Conservation (phyloP, 768 basidiomycete genomes). For the Russula sp. region DNA sequence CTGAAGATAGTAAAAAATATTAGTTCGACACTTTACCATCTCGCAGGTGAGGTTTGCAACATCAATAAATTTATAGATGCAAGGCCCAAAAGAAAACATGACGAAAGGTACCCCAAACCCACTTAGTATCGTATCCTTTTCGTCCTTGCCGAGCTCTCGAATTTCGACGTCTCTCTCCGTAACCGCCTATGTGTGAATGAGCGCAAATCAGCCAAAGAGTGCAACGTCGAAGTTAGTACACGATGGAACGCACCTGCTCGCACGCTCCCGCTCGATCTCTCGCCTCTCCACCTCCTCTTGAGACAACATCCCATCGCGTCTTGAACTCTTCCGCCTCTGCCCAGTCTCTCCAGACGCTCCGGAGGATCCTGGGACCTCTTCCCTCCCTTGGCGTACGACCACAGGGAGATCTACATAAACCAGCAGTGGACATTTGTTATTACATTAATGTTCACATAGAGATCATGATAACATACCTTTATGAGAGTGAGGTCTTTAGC, state of each 20-base stretch:
- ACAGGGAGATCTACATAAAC: too few relatives aligned
- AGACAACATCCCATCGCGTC: slow-evolving; percentile 79
- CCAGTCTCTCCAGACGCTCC: slow-evolving; percentile 96
- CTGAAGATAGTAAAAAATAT: neutral
- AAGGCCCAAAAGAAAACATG: neutral
- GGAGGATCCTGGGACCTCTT: slow-evolving; percentile 74
- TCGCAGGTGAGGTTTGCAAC: neutral
- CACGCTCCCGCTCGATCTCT: slow-evolving; percentile 84
- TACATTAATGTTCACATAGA: too few relatives aligned
- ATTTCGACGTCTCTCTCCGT: slow-evolving; percentile 64
- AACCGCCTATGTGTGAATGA: slow-evolving; percentile 45
- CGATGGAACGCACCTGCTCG: slow-evolving; percentile 57
- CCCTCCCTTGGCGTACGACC: slow-evolving; percentile 73
- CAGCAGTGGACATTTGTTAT: too few relatives aligned
- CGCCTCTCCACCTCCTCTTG: slow-evolving; percentile 90
- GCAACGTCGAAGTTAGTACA: neutral
- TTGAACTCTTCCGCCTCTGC: slow-evolving; percentile 85
- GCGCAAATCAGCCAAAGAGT: slow-evolving; percentile 7
- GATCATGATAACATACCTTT: too few relatives aligned
- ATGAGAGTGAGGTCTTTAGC: too few relatives aligned
- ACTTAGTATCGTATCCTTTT: slow-evolving; percentile 31
- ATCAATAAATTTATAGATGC: neutral
- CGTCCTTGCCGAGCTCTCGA: slow-evolving; percentile 44
- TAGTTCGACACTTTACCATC: neutral
- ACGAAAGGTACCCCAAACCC: neutral